These are phyloP conservation scores for Starmera caribaea DNA, from an alignment of 805 yeast genomes.

Conservation along the genomic window DNA sequence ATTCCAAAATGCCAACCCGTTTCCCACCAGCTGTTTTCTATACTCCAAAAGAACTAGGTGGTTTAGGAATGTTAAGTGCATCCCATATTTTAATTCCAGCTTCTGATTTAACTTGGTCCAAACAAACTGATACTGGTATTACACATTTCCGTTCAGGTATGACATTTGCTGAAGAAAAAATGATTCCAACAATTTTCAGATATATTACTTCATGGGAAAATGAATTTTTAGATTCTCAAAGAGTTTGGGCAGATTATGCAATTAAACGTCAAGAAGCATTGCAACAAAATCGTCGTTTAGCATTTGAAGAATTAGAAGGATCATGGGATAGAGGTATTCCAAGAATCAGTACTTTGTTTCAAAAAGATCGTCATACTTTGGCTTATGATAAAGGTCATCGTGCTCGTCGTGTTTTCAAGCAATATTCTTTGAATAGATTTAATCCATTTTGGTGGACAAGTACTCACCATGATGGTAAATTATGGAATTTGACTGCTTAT, in stretches of 20 bases:
- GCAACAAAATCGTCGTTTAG: conserved; percentile 74
- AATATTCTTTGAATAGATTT: conserved; percentile 57
- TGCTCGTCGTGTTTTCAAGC: conserved; percentile 68
- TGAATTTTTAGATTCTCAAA: conserved; percentile 85
- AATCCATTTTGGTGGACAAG: conserved; percentile 98
- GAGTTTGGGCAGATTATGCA: conserved; percentile 98
- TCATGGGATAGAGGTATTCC: conserved; percentile 98
- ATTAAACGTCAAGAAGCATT: conserved; percentile 80
- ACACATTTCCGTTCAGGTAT: conserved; percentile 93
- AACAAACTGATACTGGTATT: conserved; percentile 89
- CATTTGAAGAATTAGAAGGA: conserved; percentile 89
- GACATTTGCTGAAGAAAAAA: conserved; percentile 68
- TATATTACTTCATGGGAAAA: conserved; percentile 96
- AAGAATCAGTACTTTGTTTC: conserved; percentile 88
- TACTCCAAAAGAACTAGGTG: conserved; percentile 96
- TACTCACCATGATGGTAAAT: conserved; percentile 85
- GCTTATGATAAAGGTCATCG: conserved; percentile 95
- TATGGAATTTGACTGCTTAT: conserved; percentile 90
- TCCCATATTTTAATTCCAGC: conserved; percentile 93
- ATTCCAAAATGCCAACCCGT: conserved; percentile 96
- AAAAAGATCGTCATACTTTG: conserved; percentile 87
- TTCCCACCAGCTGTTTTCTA: conserved; percentile 98
- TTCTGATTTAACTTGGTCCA: conserved; percentile 83
- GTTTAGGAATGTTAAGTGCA: conserved; percentile 95
- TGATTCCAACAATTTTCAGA: conserved; percentile 89